A percentile compares a stretch with the other conserved stretches of the same genome.
These are phyloP conservation scores for Saccharum hybrid DNA, from an alignment of 202 grass and related monocot genomes.

Conservation along the genomic window DNA sequence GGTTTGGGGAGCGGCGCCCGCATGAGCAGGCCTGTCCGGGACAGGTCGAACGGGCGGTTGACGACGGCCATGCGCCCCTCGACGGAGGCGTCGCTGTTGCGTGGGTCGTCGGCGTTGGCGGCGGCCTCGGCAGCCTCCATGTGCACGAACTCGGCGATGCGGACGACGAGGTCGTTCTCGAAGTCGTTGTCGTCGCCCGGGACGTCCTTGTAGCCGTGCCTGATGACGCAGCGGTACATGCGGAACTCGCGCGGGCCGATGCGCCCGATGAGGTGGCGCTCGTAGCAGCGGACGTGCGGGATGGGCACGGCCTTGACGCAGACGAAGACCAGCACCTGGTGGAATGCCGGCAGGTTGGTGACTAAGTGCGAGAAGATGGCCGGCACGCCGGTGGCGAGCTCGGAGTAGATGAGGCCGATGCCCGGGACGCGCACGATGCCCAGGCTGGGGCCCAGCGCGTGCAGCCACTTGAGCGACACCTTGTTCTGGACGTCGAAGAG, in stretches of 20 bases:
- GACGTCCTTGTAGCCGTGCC: slow-evolving; percentile 80
- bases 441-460: slow-evolving; percentile 72
- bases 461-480: slow-evolving; percentile 79
- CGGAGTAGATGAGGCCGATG: slow-evolving; percentile 76
- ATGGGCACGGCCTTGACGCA: slow-evolving; percentile 71
- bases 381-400: slow-evolving; percentile 70
- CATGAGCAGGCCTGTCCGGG: slow-evolving; percentile 42
- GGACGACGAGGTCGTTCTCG: slow-evolving; percentile 74
- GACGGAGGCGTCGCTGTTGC: slow-evolving; percentile 31
- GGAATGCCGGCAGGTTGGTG: slow-evolving; percentile 82
- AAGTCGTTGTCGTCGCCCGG: slow-evolving; percentile 70
- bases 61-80: slow-evolving; percentile 76
- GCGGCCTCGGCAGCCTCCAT: slow-evolving; percentile 62
- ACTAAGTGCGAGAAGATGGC: slow-evolving; percentile 82
- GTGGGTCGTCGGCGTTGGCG: neutral
- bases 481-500: slow-evolving; percentile 73
- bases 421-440: slow-evolving; percentile 79
- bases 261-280: slow-evolving; percentile 74
- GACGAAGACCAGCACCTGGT: slow-evolving; percentile 79
- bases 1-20: slow-evolving; percentile 6
- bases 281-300: slow-evolving; percentile 57
- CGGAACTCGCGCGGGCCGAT: slow-evolving; percentile 64
- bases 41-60: slow-evolving; percentile 41
- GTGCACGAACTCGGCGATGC: slow-evolving; percentile 76
- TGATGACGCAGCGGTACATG: slow-evolving; percentile 81